Conservation (phyloP, 148 eudicot genomes). For the Rhododendron williamsianum region DNA sequence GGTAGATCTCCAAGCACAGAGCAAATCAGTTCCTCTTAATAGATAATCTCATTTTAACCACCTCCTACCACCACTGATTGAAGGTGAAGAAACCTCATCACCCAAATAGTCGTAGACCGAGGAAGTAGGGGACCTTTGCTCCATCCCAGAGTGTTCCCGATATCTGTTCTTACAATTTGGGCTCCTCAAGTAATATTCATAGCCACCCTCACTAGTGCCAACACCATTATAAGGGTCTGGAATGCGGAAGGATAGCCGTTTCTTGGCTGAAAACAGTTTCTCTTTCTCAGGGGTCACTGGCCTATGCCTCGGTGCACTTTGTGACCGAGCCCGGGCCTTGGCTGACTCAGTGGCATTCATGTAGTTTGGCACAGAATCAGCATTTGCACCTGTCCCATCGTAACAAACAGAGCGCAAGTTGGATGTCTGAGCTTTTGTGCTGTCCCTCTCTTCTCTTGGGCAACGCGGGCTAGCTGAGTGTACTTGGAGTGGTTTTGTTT, state of each 20-base stretch:
- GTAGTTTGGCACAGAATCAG: slow-evolving; percentile 47
- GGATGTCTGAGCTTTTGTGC: slow-evolving; percentile 31
- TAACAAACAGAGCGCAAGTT: slow-evolving; percentile 14
- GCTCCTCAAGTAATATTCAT: slow-evolving; percentile 6
- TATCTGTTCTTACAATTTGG: not conserved
- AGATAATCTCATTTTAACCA: slow-evolving; percentile 7
- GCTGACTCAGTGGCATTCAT: slow-evolving; percentile 79
- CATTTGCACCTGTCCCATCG: slow-evolving; percentile 2
- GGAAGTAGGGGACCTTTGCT: slow-evolving; percentile 5
- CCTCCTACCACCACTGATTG: slow-evolving; percentile 17
- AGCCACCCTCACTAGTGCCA: not conserved
- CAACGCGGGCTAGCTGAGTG: slow-evolving; percentile 41
- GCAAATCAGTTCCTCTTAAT: not conserved
- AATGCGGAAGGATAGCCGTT: slow-evolving; percentile 41
- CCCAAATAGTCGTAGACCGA: not conserved
- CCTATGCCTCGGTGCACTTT: slow-evolving; percentile 59
- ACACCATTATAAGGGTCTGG: slow-evolving; percentile 10
- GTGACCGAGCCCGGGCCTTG: slow-evolving; percentile 57
- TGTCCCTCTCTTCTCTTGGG: slow-evolving; percentile 25
- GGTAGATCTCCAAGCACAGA: not conserved
- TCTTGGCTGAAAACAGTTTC: slow-evolving; percentile 33
- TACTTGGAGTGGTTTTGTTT: slow-evolving; percentile 25
- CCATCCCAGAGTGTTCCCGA: not conserved
- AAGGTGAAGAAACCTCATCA: slow-evolving; percentile 30
- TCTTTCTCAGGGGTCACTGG: slow-evolving; percentile 45